Percentiles rank a stretch among this genome's conserved stretches.
Conservation (phyloP, 2,329 filamentous ascomycete species). For the Lachnellula subtilissima region DNA sequence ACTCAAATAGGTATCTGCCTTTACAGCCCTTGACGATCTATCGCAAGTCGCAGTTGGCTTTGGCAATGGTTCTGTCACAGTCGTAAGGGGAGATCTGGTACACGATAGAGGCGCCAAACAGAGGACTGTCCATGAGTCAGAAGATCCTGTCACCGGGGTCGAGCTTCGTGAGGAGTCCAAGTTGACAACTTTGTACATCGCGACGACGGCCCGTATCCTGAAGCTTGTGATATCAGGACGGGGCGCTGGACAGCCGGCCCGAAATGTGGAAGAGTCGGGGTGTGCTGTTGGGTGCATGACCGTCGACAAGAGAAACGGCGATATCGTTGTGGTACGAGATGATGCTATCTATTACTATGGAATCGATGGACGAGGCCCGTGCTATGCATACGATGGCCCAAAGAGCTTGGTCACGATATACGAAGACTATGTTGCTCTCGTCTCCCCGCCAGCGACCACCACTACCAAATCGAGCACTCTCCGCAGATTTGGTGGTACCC, state of each 20-base stretch:
- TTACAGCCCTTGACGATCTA: constrained; percentile 80
- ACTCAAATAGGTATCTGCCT: constrained; percentile 67
- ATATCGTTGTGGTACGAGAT: constrained; percentile 87
- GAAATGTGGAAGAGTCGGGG: constrained; percentile 82
- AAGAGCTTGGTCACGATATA: constrained; percentile 79
- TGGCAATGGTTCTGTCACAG: constrained; percentile 87
- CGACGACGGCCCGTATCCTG: constrained; percentile 82
- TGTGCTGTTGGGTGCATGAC: constrained; percentile 96
- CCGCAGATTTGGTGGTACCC: constrained; percentile 66
- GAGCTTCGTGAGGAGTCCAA: constrained; percentile 61
- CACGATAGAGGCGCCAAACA: constrained; percentile 94
- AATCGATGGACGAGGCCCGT: constrained; percentile 75
- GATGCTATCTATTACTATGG: constrained; percentile 96
- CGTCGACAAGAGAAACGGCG: constrained; percentile 70
- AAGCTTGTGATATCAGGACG: constrained; percentile 82
- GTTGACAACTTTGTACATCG: constrained; percentile 79
- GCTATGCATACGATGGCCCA: constrained; percentile 84
- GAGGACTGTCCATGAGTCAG: constrained; percentile 90
- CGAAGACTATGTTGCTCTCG: constrained; percentile 79
- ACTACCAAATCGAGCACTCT: constrained; percentile 51
- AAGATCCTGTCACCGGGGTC: constrained; percentile 91
- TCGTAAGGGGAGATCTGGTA: constrained; percentile 89
- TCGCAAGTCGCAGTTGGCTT: constrained; percentile 94
- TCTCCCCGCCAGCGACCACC: constrained; percentile 62
- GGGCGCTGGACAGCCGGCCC: constrained; percentile 83